Evolutionary conservation across 495 filamentous ascomycete genomes (phyloP), one percentile per base, ranked within the genome.

Genomic region (Annulohypoxylon moriforme): DNA sequence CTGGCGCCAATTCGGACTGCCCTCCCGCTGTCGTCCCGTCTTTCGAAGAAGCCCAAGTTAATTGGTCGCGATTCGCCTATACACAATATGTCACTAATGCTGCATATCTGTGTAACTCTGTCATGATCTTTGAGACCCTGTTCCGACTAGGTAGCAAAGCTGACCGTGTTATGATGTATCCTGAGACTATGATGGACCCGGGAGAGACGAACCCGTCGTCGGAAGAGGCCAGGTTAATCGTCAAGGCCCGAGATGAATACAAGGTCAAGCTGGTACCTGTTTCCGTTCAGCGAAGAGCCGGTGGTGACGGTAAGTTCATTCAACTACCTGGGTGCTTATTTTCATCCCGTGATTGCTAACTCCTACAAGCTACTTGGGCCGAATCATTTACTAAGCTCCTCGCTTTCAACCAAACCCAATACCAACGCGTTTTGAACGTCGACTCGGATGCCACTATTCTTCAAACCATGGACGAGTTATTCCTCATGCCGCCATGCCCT

Each of bases 81-180:
- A 86, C 85, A 9, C 88, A 89, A 76, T 94, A 93, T 80, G 92
- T 90, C 18, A 92, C 91, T 13, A 86, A 85, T 42, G 84, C 83
- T 60, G 81, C 86, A 3, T 91, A 92, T 76, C 85, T 94, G 2
- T 94, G 92, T 80, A 93, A 93, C 74, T 87, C 88, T 1, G 76
- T 94, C 58, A 91, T 94, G 91, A 81, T 94, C 5, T 89, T 94
- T 67, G 90, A 91, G 71, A 81, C 85, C 16, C 68, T 94, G 53
- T 72, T 88, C 24, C 82, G 85, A 27, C 78, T 90, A 0, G 89
- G 85, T 11, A 90, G 86, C 69, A 85, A 86, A 64, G 89, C 92
- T 2, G 87, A 91, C 33, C 85, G 87, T 4, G 76, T 93, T 11
- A 81, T 94, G 72, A 84, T 93, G 74, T 93, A 92, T 70, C 90